Base-by-base conservation (phyloP, 2,329 filamentous ascomycete genomes). In the Fusarium sp. region DNA sequence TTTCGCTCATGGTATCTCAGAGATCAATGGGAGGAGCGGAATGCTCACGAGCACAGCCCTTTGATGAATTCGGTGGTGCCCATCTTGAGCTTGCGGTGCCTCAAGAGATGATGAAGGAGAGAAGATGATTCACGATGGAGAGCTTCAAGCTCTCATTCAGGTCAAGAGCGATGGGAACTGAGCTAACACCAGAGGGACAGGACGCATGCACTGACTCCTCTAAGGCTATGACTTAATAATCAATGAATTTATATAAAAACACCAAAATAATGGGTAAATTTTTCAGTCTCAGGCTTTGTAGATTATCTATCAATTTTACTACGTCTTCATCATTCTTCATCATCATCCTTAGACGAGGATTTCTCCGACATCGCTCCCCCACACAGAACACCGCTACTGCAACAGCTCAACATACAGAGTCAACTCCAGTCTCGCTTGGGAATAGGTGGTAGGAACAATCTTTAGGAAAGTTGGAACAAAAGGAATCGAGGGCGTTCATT, bases 401-500 rank as follows among this genome's bases (percentile, higher is more conserved):
- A 52, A 30, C 25, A 52, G 14, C 45, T 50, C 3, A 4, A 50
- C 4, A 12, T 20, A 50, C 45, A 50, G 8, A 17, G 27, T 50
- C 45, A 11, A 50, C 45, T 22, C 45, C 45, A 50, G 45, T 50
- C 45, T 32, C 25, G n/a, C 47, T 30, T 52, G 17, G 25, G 47
- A 52, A 52, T 52, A 52, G 25, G 47, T 10, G 8, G 6, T 4
- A 50, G 22, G 22, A 50, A 50, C 25, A 52, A 10, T 27, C n/a
- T n/a, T 52, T 30, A 52, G 25, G 10, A 52, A 63, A 58, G 43
- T 70, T 65, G 64, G 81, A 84, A 89, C 87, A 88, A 89, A 89
- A 85, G 85, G 85, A 90, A 90, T 87, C 84, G 86, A 89, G 87
- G 88, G 86, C 86, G 80, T 89, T 86, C 84, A 86, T 89, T 89